Percentiles rank a stretch among this genome's conserved stretches.
These are phyloP conservation scores for Lachancea kluyveri DNA, from an alignment of 805 yeast genomes.

Conservation along the genomic window DNA sequence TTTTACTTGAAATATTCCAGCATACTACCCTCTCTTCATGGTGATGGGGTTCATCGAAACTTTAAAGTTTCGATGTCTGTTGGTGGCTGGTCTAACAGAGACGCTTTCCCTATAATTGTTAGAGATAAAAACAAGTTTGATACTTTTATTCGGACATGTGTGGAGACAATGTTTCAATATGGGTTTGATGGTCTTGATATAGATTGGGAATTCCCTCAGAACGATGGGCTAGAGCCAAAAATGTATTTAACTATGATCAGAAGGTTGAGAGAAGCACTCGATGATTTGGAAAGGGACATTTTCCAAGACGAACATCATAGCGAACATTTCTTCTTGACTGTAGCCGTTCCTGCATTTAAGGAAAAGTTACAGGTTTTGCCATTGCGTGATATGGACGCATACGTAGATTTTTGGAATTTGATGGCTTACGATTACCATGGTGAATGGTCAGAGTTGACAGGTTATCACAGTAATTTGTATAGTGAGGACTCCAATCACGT, in stretches of 20 bases:
- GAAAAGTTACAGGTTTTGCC: constrained; percentile 40
- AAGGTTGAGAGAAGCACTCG: constrained; percentile 35
- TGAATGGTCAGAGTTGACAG: constrained; percentile 56
- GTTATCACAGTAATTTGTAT: constrained; percentile 66
- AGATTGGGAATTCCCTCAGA: constrained; percentile 88
- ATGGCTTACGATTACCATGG: constrained; percentile 93
- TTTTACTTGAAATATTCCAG: constrained; percentile 37
- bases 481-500: constrained; percentile 14
- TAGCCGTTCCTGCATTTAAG: constrained; percentile 71
- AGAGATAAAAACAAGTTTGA: constrained; percentile 34
- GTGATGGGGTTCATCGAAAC: constrained; percentile 19
- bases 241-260: constrained; percentile 39
- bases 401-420: constrained; percentile 68
- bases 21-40: constrained; percentile 3
- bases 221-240: constrained; percentile 36
- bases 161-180: constrained; percentile 41
- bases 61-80: constrained; percentile 64
- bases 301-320: constrained; percentile 10
- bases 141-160: constrained; percentile 45
- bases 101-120: constrained; percentile 41
- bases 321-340: constrained; percentile 43
- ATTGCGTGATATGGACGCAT: constrained; percentile 48
- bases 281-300: constrained; percentile 31
- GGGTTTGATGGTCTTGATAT: constrained; percentile 88
- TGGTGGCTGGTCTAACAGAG: constrained; percentile 71